Evolutionary conservation across 2,329 filamentous ascomycete genomes (phyloP), one percentile per base, ranked within the genome.

Genomic region (Aspergillus amoenus): DNA sequence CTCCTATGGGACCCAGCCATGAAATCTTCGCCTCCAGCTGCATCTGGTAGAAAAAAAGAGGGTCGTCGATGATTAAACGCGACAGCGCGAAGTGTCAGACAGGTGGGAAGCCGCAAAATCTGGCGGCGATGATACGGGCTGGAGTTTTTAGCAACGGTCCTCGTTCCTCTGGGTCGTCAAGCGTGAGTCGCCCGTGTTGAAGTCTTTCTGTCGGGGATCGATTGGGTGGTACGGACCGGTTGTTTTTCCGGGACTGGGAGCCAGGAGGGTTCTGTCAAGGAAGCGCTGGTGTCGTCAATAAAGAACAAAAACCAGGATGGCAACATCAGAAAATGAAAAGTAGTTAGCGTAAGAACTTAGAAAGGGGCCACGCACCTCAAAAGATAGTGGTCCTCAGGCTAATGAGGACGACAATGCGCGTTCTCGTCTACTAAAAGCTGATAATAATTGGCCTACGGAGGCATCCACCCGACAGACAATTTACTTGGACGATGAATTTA

Each of bases 1-100:
- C 76, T 79, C 73, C 73, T 74, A 73, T 71, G 75, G 70, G 76
- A 77, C 71, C 75, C 76, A 74, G 78, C 78, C 78, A 81, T 81
- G 73, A 76, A 75, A 70, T 68, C 66, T 65, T 62, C 63, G 45
- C 40, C 30, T 68, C 68, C 69, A 69, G 66, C 75, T 65, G 72
- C 78, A 80, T 80, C 70, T 70, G 73, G 67, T 60, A 39, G 34
- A 53, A 30, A 37, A 58, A 55, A 18, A 55, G 52, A 58, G 54
- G 27, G 27, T 30, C 4, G 27, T 13, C 24, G 27, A 4, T n/a
- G 34, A 42, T 11, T 47, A 27, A 40, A 45, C 8, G 46, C 55
- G 51, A 54, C 48, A 39, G 52, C 57, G 54, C 48, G 52, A 53
- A 55, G 50, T 30, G 51, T 55, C 44, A 43, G 53, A 41, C 55